A percentile compares a stretch with the other conserved stretches of the same genome.
Evolutionary conservation across 345 rosid genomes (phyloP).

Genomic region (Syzygium jambos): DNA sequence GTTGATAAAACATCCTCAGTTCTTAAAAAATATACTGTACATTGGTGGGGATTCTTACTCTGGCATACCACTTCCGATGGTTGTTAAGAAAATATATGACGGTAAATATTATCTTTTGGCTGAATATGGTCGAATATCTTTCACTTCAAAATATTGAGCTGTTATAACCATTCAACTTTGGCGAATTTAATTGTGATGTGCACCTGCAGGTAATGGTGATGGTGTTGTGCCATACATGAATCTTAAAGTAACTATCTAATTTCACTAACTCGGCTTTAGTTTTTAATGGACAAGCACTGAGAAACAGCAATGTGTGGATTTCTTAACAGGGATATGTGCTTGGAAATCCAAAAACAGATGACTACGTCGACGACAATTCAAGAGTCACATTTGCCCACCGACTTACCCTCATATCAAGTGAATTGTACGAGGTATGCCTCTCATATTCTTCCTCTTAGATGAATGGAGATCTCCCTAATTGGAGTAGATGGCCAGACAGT

Average conservation of each 20-base stretch:
- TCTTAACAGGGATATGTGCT: slow-evolving; percentile 21
- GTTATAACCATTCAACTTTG: not conserved
- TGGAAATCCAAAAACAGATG: slow-evolving; percentile 31
- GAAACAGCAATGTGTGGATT: not conserved
- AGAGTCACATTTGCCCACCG: slow-evolving; percentile 11
- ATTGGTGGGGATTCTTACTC: slow-evolving; percentile 34
- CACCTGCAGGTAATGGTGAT: slow-evolving; percentile 10
- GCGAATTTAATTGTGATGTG: not conserved
- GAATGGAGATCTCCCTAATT: not conserved
- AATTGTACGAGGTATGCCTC: slow-evolving; percentile 11
- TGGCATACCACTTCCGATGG: slow-evolving; percentile 25
- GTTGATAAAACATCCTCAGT: slow-evolving; percentile 17
- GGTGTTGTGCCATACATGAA: slow-evolving; percentile 16
- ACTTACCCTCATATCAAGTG: slow-evolving; percentile 19
- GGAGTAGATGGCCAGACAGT: not conserved
- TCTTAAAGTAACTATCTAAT: slow-evolving; percentile 11
- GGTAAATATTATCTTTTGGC: slow-evolving; percentile 3
- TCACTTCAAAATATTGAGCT: not conserved
- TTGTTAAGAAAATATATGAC: slow-evolving; percentile 11
- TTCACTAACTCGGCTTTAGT: not conserved
- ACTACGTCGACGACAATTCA: slow-evolving; percentile 10
- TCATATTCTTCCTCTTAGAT: not conserved
- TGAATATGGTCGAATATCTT: not conserved
- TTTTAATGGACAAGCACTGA: not conserved
- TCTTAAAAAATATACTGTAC: slow-evolving; percentile 7